Percentiles rank a stretch among this genome's conserved stretches.
Evolutionary conservation across 73 alveolate species (phyloP).

Genomic region (Stentor roeselii): DNA sequence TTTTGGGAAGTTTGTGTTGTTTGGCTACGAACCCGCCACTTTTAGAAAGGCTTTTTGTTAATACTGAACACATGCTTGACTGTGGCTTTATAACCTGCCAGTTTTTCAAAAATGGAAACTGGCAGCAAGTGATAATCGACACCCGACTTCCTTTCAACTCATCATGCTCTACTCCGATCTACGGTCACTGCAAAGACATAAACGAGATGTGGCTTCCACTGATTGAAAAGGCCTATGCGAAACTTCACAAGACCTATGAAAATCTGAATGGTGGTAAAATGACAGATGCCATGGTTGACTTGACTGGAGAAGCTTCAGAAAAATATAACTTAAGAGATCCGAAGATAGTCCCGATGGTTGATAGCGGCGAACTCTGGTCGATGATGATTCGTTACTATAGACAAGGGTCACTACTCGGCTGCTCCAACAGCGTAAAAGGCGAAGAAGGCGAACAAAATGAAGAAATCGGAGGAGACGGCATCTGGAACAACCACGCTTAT

Average conservation of each 20-base stretch:
- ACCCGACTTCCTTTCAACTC: slow-evolving; percentile 93
- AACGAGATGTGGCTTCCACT: slow-evolving; percentile 98
- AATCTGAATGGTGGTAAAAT: slow-evolving; percentile 90
- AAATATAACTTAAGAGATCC: slow-evolving; percentile 80
- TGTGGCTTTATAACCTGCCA: slow-evolving; percentile 96
- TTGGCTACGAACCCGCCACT: slow-evolving; percentile 49
- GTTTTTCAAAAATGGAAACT: slow-evolving; percentile 96
- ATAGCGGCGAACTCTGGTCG: slow-evolving; percentile 86
- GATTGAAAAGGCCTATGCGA: slow-evolving; percentile 98
- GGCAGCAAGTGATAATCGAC: slow-evolving; percentile 96
- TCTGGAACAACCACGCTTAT: slow-evolving; percentile 88
- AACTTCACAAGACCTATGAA: slow-evolving; percentile 92
- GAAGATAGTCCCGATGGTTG: slow-evolving; percentile 80
- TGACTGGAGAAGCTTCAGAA: slow-evolving; percentile 96
- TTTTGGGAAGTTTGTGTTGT: slow-evolving; percentile 73
- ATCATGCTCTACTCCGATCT: slow-evolving; percentile 77
- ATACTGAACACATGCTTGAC: slow-evolving; percentile 62
- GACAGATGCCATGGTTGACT: slow-evolving; percentile 95
- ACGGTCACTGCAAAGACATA: slow-evolving; percentile 90
- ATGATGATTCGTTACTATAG: slow-evolving; percentile 71
- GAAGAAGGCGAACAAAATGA: slow-evolving; percentile 94
- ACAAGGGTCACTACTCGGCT: slow-evolving; percentile 88
- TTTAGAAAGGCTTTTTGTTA: slow-evolving; percentile 66
- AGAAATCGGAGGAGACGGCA: slow-evolving; percentile 95
- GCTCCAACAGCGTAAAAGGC: slow-evolving; percentile 89